Conservation (phyloP, 768 basidiomycete genomes). For the Phallus indusiatus region DNA sequence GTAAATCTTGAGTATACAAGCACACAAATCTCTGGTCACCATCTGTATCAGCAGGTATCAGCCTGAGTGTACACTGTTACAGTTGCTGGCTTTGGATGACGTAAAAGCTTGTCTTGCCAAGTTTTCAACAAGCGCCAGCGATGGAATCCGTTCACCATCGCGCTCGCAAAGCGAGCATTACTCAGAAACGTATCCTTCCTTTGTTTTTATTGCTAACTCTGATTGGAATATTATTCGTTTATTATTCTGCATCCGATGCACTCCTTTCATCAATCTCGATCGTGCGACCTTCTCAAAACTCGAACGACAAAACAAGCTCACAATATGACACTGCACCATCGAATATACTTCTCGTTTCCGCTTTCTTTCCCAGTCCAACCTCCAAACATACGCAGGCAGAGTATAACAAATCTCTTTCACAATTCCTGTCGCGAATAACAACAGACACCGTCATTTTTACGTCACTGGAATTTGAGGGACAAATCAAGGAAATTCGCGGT, state of each 20-base stretch:
- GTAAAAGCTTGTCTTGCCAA: no score
- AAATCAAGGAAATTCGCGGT: conserved; percentile 25
- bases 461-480: conserved; percentile 27
- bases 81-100: no score
- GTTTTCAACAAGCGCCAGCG: background rate
- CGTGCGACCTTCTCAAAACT: background rate
- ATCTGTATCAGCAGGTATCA: no score
- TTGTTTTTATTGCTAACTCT: background rate
- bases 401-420: conserved; percentile 34
- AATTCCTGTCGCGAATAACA: conserved; percentile 34
- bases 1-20: no score
- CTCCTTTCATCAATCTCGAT: background rate
- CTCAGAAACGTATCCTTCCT: background rate
- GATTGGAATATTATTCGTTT: background rate
- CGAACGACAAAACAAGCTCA: background rate
- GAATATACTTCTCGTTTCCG: conserved; percentile 41
- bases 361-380: conserved; percentile 41
- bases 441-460: conserved; percentile 51
- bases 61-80: no score
- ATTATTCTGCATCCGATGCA: background rate
- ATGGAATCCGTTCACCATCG: background rate
- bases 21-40: no score
- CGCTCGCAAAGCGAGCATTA: background rate
- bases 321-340: background rate
- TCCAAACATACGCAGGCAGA: conserved; percentile 40